These are phyloP conservation scores for Exserohilum rostratum DNA, from an alignment of 2,329 filamentous ascomycete species.

Conservation along the genomic window DNA sequence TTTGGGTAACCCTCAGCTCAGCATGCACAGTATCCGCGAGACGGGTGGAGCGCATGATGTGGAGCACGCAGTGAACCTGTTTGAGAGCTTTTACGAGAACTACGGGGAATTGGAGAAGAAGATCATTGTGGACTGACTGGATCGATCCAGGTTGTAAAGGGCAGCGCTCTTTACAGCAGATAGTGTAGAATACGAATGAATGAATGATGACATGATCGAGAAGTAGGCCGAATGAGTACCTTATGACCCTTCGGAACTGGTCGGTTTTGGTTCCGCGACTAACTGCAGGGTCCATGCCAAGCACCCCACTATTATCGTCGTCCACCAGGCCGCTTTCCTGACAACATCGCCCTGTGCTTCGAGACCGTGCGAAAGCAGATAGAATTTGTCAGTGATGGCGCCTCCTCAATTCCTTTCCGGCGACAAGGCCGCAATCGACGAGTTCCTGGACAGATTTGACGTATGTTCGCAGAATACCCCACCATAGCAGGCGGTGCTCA, in stretches of 20 bases:
- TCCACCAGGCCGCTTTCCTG: neutral
- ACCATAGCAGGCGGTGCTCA: slow-evolving; percentile 19
- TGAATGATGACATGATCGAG: slow-evolving; percentile 1
- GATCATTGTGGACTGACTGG: slow-evolving; percentile 77
- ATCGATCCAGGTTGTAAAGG: slow-evolving; percentile 30
- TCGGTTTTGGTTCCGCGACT: slow-evolving; percentile 14
- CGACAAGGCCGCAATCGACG: slow-evolving; percentile 74
- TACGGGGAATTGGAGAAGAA: slow-evolving; percentile 83
- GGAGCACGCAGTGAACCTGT: slow-evolving; percentile 81
- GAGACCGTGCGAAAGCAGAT: too few species aligned
- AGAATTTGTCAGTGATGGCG: slow-evolving; percentile 22
- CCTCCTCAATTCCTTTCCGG: slow-evolving; percentile 72
- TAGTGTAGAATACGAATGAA: slow-evolving; percentile 14
- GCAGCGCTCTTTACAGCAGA: neutral
- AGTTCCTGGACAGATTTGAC: slow-evolving; percentile 90
- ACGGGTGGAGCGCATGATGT: slow-evolving; percentile 89
- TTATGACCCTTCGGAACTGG: slow-evolving; percentile 3
- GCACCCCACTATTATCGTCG: slow-evolving; percentile 35
- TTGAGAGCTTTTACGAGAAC: slow-evolving; percentile 83
- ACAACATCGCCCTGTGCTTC: neutral
- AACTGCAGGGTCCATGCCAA: slow-evolving; percentile 32
- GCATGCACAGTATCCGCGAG: slow-evolving; percentile 97
- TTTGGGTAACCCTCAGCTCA: slow-evolving; percentile 89
- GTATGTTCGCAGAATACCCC: slow-evolving; percentile 60
- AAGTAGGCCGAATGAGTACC: slow-evolving; percentile 10